Evolutionary conservation across 495 filamentous ascomycete species (phyloP).

Genomic region (Pseudomonodictys pantanalensis): DNA sequence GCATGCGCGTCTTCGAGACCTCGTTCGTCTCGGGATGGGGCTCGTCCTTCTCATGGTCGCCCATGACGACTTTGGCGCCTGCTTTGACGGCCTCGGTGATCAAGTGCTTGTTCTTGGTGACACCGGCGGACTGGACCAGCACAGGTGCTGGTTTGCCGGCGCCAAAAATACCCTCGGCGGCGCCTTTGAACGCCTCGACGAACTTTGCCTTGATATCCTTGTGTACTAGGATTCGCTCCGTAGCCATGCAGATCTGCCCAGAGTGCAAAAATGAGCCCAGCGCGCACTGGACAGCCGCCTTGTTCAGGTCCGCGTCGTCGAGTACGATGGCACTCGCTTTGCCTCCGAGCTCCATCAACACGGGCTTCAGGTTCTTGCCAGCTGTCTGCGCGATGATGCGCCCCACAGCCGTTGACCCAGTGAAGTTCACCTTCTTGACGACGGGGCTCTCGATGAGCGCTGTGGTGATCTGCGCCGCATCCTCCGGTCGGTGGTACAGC

Average conservation of each 20-base stretch:
- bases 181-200: constrained; percentile 54
- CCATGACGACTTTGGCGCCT: constrained; percentile 66
- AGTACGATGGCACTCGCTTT: constrained; percentile 60
- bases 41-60: constrained; percentile 46
- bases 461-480: constrained; percentile 55
- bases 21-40: constrained; percentile 46
- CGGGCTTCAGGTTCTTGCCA: constrained; percentile 64
- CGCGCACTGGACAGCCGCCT: constrained; percentile 53
- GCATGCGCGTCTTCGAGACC: constrained; percentile 55
- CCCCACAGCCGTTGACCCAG: constrained; percentile 56
- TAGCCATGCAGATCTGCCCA: constrained; percentile 91
- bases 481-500: constrained; percentile 51
- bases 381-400: constrained; percentile 56
- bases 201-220: constrained; percentile 64
- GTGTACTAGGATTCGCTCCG: constrained; percentile 83
- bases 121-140: constrained; percentile 59
- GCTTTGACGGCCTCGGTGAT: constrained; percentile 63
- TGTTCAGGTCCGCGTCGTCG: constrained; percentile 57
- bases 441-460: constrained; percentile 55
- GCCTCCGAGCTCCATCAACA: constrained; percentile 63
- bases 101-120: constrained; percentile 57
- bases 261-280: constrained; percentile 56
- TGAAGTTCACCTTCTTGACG: constrained; percentile 63
- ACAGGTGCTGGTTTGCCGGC: constrained; percentile 48
- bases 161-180: constrained; percentile 33